Conservation (phyloP, 768 basidiomycete genomes). For the Amanita subjunquillea region DNA sequence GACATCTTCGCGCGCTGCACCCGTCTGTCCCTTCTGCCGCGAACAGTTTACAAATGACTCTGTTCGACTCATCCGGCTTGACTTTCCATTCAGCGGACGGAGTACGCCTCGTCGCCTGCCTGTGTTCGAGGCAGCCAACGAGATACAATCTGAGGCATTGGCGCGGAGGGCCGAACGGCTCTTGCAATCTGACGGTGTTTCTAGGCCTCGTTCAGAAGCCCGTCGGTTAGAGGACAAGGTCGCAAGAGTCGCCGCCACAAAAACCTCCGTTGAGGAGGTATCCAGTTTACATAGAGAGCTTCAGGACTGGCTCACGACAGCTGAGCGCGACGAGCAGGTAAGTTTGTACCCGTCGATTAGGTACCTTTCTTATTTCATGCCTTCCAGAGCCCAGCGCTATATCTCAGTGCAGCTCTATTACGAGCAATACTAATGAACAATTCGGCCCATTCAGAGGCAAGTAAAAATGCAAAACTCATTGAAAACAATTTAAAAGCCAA, state of each 20-base stretch:
- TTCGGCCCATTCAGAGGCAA: slow-evolving; percentile 68
- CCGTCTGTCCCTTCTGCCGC: slow-evolving; percentile 80
- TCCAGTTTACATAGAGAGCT: slow-evolving; percentile 69
- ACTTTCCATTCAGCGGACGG: slow-evolving; percentile 62
- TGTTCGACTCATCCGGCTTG: slow-evolving; percentile 71
- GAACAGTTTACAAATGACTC: slow-evolving; percentile 58
- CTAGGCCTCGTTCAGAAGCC: slow-evolving; percentile 41
- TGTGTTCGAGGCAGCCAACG: slow-evolving; percentile 37
- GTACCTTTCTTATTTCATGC: not conserved
- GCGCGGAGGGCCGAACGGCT: slow-evolving; percentile 39
- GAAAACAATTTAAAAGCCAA: slow-evolving; percentile 55
- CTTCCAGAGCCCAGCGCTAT: slow-evolving; percentile 27
- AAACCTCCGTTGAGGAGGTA: slow-evolving; percentile 83
- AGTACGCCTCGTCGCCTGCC: slow-evolving; percentile 53
- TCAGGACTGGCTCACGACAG: slow-evolving; percentile 61
- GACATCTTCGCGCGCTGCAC: slow-evolving; percentile 56
- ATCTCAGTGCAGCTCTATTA: slow-evolving; percentile 68
- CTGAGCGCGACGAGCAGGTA: slow-evolving; percentile 56
- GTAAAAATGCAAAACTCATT: slow-evolving; percentile 50
- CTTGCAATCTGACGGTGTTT: slow-evolving; percentile 31
- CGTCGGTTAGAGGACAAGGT: slow-evolving; percentile 71
- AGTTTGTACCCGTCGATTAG: slow-evolving; percentile 16
- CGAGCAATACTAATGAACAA: slow-evolving; percentile 80
- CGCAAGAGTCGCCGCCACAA: slow-evolving; percentile 69
- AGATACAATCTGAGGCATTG: slow-evolving; percentile 26